A percentile compares a stretch with the other conserved stretches of the same genome.
Conservation (phyloP, 1,284 basidiomycete genomes). For the Trametes polyzona region DNA sequence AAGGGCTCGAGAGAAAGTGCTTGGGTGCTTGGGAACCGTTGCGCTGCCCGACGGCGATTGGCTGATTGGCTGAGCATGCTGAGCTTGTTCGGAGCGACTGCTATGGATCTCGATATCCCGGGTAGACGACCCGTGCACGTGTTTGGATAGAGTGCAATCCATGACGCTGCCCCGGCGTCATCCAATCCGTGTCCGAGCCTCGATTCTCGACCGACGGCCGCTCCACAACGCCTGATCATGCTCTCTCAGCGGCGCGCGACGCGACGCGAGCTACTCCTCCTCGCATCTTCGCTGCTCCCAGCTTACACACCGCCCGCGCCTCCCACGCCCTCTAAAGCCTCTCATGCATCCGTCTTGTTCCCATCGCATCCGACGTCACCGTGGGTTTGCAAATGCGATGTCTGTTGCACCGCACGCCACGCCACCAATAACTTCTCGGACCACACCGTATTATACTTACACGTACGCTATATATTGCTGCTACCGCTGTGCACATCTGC, state of each 20-base stretch:
- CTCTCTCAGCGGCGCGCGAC: not conserved
- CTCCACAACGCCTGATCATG: slow-evolving; percentile 20
- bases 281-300: not conserved
- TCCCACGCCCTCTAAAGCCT: not conserved
- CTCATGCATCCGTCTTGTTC: not conserved
- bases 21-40: not conserved
- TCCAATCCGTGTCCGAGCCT: slow-evolving; percentile 7
- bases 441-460: slow-evolving; percentile 23
- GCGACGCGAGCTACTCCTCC: not conserved
- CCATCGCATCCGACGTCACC: slow-evolving; percentile 8
- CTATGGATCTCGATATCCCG: slow-evolving; percentile 14
- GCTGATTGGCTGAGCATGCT: not conserved
- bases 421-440: not conserved
- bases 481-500: too few species aligned
- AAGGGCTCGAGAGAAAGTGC: too few species aligned
- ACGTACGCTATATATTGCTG: too few species aligned
- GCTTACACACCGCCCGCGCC: not conserved
- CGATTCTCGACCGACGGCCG: not conserved
- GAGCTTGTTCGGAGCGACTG: not conserved
- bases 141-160: not conserved
- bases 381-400: slow-evolving; percentile 4
- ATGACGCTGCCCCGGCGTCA: slow-evolving; percentile 22
- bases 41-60: not conserved
- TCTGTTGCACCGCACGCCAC: slow-evolving; percentile 8
- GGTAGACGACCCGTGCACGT: not conserved